These are phyloP conservation scores for Trichoderma simmonsii DNA, from an alignment of 2,329 filamentous ascomycete genomes.

Conservation along the genomic window DNA sequence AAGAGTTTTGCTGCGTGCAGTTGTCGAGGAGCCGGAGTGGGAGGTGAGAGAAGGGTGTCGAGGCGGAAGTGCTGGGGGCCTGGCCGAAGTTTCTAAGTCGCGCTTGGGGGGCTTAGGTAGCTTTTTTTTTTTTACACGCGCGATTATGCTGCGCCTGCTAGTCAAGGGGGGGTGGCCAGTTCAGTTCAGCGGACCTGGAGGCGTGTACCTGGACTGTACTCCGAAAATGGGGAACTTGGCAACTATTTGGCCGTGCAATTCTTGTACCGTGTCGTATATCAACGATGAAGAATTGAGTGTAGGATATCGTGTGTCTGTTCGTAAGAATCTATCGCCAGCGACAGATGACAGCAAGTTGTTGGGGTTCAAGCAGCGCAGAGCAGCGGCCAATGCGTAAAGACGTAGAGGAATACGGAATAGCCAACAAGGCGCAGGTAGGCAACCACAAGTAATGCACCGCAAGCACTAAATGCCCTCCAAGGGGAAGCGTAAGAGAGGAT, in stretches of 20 bases:
- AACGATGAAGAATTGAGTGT: neutral
- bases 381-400: neutral
- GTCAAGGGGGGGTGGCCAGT: conserved; percentile 16
- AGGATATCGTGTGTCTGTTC: neutral
- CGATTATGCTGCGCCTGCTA: conserved; percentile 24
- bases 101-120: conserved; percentile 23
- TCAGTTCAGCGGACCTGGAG: conserved; percentile 14
- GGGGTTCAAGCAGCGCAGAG: neutral
- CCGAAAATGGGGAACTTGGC: conserved; percentile 5
- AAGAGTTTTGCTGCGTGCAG: conserved; percentile 2
- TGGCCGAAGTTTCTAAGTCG: conserved; percentile 20
- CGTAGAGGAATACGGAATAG: neutral
- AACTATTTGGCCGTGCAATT: conserved; percentile 7
- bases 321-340: conserved; percentile 7
- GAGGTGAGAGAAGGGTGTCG: conserved; percentile 18
- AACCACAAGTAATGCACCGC: neutral
- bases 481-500: neutral
- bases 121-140: conserved; percentile 26
- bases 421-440: neutral
- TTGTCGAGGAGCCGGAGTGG: neutral
- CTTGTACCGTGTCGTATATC: neutral
- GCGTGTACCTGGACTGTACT: conserved; percentile 7
- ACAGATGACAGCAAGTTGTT: neutral
- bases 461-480: neutral
- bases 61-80: conserved; percentile 22